Conservation (phyloP, 352 stramenopile genomes). For the Pythium phragmiticola region DNA sequence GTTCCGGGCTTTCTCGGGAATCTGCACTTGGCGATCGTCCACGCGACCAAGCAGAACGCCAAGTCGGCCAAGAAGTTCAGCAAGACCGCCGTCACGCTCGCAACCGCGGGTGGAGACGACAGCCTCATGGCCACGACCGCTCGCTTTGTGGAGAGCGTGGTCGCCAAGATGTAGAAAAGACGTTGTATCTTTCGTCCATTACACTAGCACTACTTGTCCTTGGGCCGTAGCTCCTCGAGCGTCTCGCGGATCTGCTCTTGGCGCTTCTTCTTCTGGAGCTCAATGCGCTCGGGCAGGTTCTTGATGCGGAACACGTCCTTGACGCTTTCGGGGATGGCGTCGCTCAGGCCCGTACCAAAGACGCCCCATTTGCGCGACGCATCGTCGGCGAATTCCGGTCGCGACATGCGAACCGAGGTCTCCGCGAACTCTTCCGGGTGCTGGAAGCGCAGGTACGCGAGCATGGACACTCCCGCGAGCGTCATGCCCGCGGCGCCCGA, state of each 20-base stretch:
- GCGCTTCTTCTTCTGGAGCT: conserved; percentile 68
- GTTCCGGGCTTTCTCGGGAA: conserved; percentile 47
- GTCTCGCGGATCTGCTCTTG: conserved; percentile 68
- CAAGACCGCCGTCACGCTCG: conserved; percentile 39
- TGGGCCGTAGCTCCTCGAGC: conserved; percentile 75
- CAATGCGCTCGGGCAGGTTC: conserved; percentile 68
- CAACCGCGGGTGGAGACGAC: background rate
- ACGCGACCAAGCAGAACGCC: conserved; percentile 58
- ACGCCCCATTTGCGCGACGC: conserved; percentile 78
- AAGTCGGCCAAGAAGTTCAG: conserved; percentile 71
- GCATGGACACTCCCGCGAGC: conserved; percentile 72
- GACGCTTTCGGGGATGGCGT: conserved; percentile 64
- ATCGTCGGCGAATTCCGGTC: conserved; percentile 73
- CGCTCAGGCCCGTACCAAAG: conserved; percentile 75
- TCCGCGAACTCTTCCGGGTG: conserved; percentile 83
- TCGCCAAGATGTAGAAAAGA: conserved; percentile 38
- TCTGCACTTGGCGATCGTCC: conserved; percentile 58
- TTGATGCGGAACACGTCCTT: conserved; percentile 65
- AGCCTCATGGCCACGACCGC: conserved; percentile 37
- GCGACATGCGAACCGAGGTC: conserved; percentile 72
- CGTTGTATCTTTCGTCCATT: background rate
- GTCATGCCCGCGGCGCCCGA: conserved; percentile 82
- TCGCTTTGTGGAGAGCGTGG: conserved; percentile 59
- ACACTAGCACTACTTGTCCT: conserved; percentile 41
- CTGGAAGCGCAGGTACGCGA: conserved; percentile 82